phyloP scores from a whole-genome alignment of 208 protist genomes.

The Acanthamoeba sp. region DNA sequence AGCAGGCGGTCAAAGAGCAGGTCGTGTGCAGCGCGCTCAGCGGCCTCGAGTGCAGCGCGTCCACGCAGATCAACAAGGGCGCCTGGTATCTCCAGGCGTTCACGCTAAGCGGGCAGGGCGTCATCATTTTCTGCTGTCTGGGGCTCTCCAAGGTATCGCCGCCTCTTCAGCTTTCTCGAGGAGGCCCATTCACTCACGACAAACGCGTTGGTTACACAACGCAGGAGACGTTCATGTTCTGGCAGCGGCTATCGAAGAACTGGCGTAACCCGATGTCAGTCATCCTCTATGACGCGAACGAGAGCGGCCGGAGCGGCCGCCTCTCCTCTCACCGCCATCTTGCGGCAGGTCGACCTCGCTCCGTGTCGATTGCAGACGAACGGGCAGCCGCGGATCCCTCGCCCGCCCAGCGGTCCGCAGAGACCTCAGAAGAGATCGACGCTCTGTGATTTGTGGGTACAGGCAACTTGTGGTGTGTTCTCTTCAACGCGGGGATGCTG shows the following conservation, averaged over 20 bases:
- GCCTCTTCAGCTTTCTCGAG: neutral
- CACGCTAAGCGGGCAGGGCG: neutral
- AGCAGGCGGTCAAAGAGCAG: neutral
- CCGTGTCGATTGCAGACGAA: too few relatives aligned
- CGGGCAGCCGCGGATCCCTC: too few relatives aligned
- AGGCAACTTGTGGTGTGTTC: too few relatives aligned
- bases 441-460: too few relatives aligned
- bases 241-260: neutral
- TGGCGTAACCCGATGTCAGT: neutral
- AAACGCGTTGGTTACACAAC: neutral
- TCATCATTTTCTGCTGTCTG: conserved; percentile 16
- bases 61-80: neutral
- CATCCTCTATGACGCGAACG: neutral
- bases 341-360: too few relatives aligned
- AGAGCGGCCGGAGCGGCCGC: too few relatives aligned
- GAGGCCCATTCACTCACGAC: neutral
- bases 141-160: neutral
- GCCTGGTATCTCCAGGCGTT: neutral
- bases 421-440: too few relatives aligned
- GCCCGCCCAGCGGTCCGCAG: too few relatives aligned
- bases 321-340: too few relatives aligned
- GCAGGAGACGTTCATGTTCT: neutral
- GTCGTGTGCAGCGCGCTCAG: neutral
- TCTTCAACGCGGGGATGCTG: too few relatives aligned
- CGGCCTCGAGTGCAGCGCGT: neutral